Base-by-base conservation (phyloP, 192 early-diverging fungal species). In the Neocallimastix lanati region DNA sequence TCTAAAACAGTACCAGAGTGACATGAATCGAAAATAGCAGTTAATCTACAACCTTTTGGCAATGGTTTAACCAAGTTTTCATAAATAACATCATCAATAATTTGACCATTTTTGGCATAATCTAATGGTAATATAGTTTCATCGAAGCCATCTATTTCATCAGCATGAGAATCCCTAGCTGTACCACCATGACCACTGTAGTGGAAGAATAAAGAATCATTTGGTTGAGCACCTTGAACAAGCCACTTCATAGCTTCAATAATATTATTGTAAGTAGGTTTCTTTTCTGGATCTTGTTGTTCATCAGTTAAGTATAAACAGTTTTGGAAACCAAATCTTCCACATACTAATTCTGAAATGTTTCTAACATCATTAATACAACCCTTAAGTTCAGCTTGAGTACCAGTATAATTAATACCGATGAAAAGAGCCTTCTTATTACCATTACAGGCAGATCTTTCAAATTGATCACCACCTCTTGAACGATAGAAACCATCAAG, bases 201-300 rank as follows among this genome's bases (percentile, higher is more conserved):
- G n/a, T n/a, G n/a, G n/a, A n/a, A n/a, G n/a, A n/a, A n/a, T n/a
- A 81, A 76, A 25, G 29, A 36, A 30, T 30, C 77, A 21, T 14
- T 14, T 76, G 93, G 88, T 30, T 85, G 83, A 35, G 91, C 88
- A 28, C 86, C 91, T 76, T 83, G 83, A 80, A 92, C 91, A 77
- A 95, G 16, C n/a, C n/a, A n/a, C n/a, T n/a, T n/a, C n/a, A n/a
- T n/a, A n/a, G n/a, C n/a, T n/a, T n/a, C n/a, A n/a, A n/a, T n/a
- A n/a, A n/a, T n/a, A n/a, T n/a, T n/a, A n/a, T n/a, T n/a, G n/a
- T n/a, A n/a, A n/a, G n/a, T n/a, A n/a, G n/a, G n/a, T n/a, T n/a
- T n/a, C n/a, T n/a, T n/a, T n/a, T n/a, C n/a, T n/a, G n/a, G n/a
- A n/a, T n/a, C n/a, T n/a, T n/a, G n/a, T n/a, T n/a, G n/a, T n/a